phyloP scores from a whole-genome alignment of 495 filamentous ascomycete species.

The Aspergillus haitiensis region DNA sequence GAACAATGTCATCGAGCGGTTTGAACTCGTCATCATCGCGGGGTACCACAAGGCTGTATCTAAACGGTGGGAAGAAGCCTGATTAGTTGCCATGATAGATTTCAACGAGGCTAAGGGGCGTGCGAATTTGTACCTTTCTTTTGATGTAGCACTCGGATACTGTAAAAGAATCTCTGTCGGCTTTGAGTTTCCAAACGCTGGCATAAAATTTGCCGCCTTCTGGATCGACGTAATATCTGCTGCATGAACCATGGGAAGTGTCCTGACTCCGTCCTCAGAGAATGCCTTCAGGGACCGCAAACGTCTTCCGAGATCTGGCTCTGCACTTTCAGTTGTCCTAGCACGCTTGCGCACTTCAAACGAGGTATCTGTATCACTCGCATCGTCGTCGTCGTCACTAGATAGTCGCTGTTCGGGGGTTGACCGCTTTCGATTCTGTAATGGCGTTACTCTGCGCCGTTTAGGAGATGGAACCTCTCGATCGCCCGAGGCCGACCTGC shows the following conservation, averaged over 20 bases:
- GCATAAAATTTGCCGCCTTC: conserved; percentile 48
- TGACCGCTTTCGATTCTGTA: conserved; percentile 45
- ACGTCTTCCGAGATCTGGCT: conserved; percentile 58
- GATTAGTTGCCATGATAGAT: conserved; percentile 1
- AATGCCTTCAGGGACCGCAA: conserved; percentile 63
- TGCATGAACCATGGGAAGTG: conserved; percentile 64
- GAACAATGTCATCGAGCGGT: conserved; percentile 78
- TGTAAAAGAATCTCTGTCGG: conserved; percentile 59
- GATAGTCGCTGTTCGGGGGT: conserved; percentile 50
- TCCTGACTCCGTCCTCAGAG: conserved; percentile 50
- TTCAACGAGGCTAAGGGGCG: background rate
- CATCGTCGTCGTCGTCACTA: conserved; percentile 54
- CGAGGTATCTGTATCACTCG: conserved; percentile 47
- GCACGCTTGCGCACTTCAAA: conserved; percentile 50
- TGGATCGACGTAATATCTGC: conserved; percentile 59
- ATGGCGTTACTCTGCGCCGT: conserved; percentile 36
- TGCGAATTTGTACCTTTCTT: conserved; percentile 60
- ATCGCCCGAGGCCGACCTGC: conserved; percentile 39
- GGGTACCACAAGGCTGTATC: conserved; percentile 75
- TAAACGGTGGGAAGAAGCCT: conserved; percentile 30
- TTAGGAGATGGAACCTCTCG: conserved; percentile 36
- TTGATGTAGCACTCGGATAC: conserved; percentile 69
- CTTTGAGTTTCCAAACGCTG: conserved; percentile 48
- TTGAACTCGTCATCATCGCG: conserved; percentile 78
- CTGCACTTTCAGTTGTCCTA: conserved; percentile 42